A percentile compares a stretch with the other conserved stretches of the same genome.
Evolutionary conservation across 345 rosid genomes (phyloP).

Genomic region (Brassica napus): Da-Ae NC_063444.1:3850001-3850500

Average conservation of each 20-base stretch:
- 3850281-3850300: constrained; percentile 2
- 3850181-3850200: constrained; percentile 34
- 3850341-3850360: constrained; percentile 21
- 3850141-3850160: neutral
- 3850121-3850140: neutral
- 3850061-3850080: constrained; percentile 1
- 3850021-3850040: constrained; percentile 15
- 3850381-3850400: constrained; percentile 17
- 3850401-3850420: constrained; percentile 9
- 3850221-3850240: neutral
- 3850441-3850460: constrained; percentile 38
- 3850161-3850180: neutral
- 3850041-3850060: constrained; percentile 26
- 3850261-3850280: neutral
- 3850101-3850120: neutral
- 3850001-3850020: constrained; percentile 13
- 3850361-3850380: constrained; percentile 22
- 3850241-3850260: constrained; percentile 12
- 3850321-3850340: neutral
- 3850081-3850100: neutral
- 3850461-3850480: constrained; percentile 31
- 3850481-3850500: constrained; percentile 20
- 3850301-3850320: neutral
- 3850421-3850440: constrained; percentile 15
- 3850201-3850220: constrained; percentile 14